Evolutionary conservation across 2,329 filamentous ascomycete genomes (phyloP).

Genomic region (Clonostachys byssicola): DNA sequence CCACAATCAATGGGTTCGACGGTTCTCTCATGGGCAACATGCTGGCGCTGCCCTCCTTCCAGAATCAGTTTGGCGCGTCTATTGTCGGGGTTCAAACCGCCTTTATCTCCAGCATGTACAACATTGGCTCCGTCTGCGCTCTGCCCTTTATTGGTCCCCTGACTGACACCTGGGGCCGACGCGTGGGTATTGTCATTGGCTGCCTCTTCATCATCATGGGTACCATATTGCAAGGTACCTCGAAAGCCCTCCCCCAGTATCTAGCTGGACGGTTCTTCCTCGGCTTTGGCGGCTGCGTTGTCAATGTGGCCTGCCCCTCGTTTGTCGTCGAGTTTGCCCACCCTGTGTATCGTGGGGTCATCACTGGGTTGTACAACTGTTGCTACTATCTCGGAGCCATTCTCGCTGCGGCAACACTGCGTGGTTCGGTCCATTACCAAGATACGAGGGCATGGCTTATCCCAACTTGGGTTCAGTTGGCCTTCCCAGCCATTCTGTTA

Average conservation of each 20-base stretch:
- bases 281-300: slow-evolving; percentile 55
- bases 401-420: slow-evolving; percentile 41
- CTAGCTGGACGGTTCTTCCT: slow-evolving; percentile 51
- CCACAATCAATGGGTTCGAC: slow-evolving; percentile 24
- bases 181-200: slow-evolving; percentile 41
- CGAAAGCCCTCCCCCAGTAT: slow-evolving; percentile 40
- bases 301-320: slow-evolving; percentile 53
- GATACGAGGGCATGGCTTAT: slow-evolving; percentile 33
- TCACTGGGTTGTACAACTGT: slow-evolving; percentile 29
- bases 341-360: slow-evolving; percentile 54
- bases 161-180: slow-evolving; percentile 41
- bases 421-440: slow-evolving; percentile 31
- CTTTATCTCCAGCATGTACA: slow-evolving; percentile 46
- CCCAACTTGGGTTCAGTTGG: slow-evolving; percentile 36
- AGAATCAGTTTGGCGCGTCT: slow-evolving; percentile 27
- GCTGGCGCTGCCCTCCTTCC: slow-evolving; percentile 19
- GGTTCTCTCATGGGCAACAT: slow-evolving; percentile 46
- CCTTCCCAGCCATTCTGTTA: slow-evolving; percentile 32
- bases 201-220: slow-evolving; percentile 36
- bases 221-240: slow-evolving; percentile 15
- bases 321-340: slow-evolving; percentile 62
- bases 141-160: slow-evolving; percentile 34
- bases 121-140: slow-evolving; percentile 38
- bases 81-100: slow-evolving; percentile 25
- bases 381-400: slow-evolving; percentile 44